Percentiles rank a stretch among this genome's conserved stretches.
Conservation (phyloP, 768 basidiomycete genomes). For the Lactarius sanguifluus region DNA sequence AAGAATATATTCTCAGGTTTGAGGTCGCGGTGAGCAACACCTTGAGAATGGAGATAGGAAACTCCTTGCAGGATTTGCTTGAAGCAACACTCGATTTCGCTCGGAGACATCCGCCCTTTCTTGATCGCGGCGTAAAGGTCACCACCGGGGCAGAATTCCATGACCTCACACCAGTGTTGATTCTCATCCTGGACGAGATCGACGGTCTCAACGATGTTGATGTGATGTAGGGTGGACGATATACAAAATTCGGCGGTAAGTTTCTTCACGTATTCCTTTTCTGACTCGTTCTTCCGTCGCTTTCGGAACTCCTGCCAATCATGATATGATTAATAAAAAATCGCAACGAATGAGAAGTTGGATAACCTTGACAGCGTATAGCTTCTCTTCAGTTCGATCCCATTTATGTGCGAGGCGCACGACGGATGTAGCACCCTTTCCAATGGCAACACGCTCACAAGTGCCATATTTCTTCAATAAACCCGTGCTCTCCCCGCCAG, state of each 20-base stretch:
- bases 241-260: constrained; percentile 99
- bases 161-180: constrained; percentile 98
- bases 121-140: constrained; percentile 99
- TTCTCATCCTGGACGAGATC: constrained; percentile 98
- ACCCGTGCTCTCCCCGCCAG: constrained; percentile 51
- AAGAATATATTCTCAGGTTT: constrained; percentile 98
- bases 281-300: constrained; percentile 95
- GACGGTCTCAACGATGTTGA: constrained; percentile 97
- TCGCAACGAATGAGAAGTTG: constrained; percentile 5
- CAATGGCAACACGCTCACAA: constrained; percentile 95
- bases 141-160: constrained; percentile 99
- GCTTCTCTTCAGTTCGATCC: constrained; percentile 94
- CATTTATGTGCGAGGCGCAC: constrained; percentile 97
- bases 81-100: constrained; percentile 97
- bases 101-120: constrained; percentile 88
- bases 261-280: constrained; percentile 99
- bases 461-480: constrained; percentile 92
- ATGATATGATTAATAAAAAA: constrained; percentile 7
- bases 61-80: constrained; percentile 92
- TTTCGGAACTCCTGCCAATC: constrained; percentile 88
- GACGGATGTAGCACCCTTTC: constrained; percentile 97
- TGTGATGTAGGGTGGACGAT: constrained; percentile 90
- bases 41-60: constrained; percentile 90
- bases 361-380: constrained; percentile 95
- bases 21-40: constrained; percentile 96